Conservation (phyloP, 306 rosid species). For the Vigna hirtella region DNA sequence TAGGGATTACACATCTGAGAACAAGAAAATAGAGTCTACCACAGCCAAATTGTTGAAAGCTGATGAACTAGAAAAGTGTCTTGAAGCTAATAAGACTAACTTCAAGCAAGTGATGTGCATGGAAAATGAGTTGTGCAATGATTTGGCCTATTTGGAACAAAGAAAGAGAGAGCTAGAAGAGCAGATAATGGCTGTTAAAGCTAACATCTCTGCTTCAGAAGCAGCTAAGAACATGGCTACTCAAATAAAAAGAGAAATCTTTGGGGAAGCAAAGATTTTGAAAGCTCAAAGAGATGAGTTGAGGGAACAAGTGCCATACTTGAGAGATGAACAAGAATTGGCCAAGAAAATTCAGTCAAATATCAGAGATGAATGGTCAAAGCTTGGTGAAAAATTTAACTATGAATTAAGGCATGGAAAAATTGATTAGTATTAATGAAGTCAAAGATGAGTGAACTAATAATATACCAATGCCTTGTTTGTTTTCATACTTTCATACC, state of each 20-base stretch:
- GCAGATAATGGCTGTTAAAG: constrained; percentile 34
- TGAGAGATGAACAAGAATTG: constrained; percentile 37
- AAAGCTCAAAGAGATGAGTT: constrained; percentile 44
- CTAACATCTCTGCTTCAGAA: constrained; percentile 29
- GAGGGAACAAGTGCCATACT: constrained; percentile 22
- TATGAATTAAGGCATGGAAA: neutral
- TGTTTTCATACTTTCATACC: neutral
- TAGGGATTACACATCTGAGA: constrained; percentile 31
- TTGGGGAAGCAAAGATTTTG: constrained; percentile 36
- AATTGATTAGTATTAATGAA: neutral
- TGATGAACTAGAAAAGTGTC: constrained; percentile 35
- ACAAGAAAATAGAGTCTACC: constrained; percentile 25
- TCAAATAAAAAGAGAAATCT: constrained; percentile 32
- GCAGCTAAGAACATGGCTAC: constrained; percentile 17
- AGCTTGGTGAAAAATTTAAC: constrained; percentile 35
- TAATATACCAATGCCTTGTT: neutral
- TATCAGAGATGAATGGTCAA: constrained; percentile 42
- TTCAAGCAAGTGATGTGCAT: constrained; percentile 30
- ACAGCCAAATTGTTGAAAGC: constrained; percentile 25
- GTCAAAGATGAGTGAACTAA: neutral
- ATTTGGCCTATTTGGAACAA: constrained; percentile 38
- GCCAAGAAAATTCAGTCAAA: constrained; percentile 33
- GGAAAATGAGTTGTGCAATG: constrained; percentile 40
- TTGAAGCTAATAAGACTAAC: constrained; percentile 38
- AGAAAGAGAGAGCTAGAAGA: constrained; percentile 46